Conservation (phyloP, 2,329 filamentous ascomycete genomes). For the Talaromyces sp. region DNA sequence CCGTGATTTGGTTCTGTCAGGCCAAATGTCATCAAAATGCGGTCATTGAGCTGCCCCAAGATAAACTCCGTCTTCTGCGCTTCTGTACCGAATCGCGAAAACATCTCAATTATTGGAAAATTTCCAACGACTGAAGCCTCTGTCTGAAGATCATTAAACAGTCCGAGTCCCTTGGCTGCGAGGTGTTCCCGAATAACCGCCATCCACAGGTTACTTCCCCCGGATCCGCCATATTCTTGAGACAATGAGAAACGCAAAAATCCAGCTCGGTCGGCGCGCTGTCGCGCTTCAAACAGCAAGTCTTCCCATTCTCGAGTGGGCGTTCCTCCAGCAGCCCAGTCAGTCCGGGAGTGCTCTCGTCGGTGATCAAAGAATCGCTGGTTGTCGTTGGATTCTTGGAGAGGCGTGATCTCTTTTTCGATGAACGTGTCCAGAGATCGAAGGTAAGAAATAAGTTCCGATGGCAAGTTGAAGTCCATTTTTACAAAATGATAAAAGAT, state of each 20-base stretch:
- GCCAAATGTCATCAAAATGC: conserved; percentile 56
- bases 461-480: conserved; percentile 55
- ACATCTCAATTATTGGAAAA: conserved; percentile 58
- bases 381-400: conserved; percentile 51
- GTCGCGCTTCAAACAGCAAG: conserved; percentile 47
- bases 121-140: conserved; percentile 60
- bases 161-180: conserved; percentile 52
- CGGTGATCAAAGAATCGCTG: conserved; percentile 62
- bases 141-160: conserved; percentile 61
- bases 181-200: conserved; percentile 57
- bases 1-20: conserved; percentile 59
- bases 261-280: background rate
- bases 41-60: conserved; percentile 46
- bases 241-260: background rate
- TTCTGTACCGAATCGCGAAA: conserved; percentile 54
- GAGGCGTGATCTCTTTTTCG: conserved; percentile 33
- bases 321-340: conserved; percentile 55
- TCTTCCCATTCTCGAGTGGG: conserved; percentile 56
- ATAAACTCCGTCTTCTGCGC: conserved; percentile 53
- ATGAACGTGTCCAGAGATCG: conserved; percentile 54
- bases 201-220: conserved; percentile 48
- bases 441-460: conserved; percentile 45
- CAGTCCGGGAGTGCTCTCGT: conserved; percentile 56
- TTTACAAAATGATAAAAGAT: background rate
- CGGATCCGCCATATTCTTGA: background rate